These are phyloP conservation scores for Suhomyces coccinellae DNA, from an alignment of 1,139 yeast genomes.

Conservation along the genomic window DNA sequence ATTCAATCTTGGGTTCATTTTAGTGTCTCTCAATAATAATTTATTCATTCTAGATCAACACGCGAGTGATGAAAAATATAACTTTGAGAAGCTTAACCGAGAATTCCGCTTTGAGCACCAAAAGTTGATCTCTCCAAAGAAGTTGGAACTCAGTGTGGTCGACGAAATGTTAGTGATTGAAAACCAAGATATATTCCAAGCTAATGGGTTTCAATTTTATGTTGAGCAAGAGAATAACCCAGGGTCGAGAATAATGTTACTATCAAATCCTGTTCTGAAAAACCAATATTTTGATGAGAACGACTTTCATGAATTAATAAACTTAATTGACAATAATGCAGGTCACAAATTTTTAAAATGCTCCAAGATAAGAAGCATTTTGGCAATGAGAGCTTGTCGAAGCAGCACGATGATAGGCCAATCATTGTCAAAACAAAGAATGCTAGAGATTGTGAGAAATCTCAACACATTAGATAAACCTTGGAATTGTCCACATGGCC, in stretches of 20 bases:
- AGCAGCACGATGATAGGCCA: slow-evolving; percentile 93
- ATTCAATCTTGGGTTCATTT: slow-evolving; percentile 86
- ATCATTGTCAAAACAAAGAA: slow-evolving; percentile 53
- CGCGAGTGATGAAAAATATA: slow-evolving; percentile 93
- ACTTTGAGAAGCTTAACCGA: slow-evolving; percentile 69
- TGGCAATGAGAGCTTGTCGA: slow-evolving; percentile 95
- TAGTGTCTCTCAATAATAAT: slow-evolving; percentile 57
- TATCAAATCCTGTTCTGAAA: slow-evolving; percentile 74
- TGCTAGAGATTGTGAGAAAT: slow-evolving; percentile 68
- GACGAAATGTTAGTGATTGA: slow-evolving; percentile 75
- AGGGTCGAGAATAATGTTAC: slow-evolving; percentile 56
- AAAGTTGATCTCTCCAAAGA: slow-evolving; percentile 65
- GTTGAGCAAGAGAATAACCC: slow-evolving; percentile 42
- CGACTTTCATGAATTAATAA: slow-evolving; percentile 78
- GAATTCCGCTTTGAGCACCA: slow-evolving; percentile 58
- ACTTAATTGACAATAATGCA: slow-evolving; percentile 44
- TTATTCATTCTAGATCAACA: slow-evolving; percentile 93
- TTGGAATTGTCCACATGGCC: slow-evolving; percentile 99
- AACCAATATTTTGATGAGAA: slow-evolving; percentile 60
- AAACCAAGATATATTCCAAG: slow-evolving; percentile 53
- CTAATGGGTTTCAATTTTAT: slow-evolving; percentile 72
- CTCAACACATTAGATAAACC: slow-evolving; percentile 81
- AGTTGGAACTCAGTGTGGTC: slow-evolving; percentile 65
- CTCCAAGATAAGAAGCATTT: slow-evolving; percentile 75
- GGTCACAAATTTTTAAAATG: slow-evolving; percentile 53